Conservation (phyloP, 345 rosid genomes). For the Linum lewisii region DNA sequence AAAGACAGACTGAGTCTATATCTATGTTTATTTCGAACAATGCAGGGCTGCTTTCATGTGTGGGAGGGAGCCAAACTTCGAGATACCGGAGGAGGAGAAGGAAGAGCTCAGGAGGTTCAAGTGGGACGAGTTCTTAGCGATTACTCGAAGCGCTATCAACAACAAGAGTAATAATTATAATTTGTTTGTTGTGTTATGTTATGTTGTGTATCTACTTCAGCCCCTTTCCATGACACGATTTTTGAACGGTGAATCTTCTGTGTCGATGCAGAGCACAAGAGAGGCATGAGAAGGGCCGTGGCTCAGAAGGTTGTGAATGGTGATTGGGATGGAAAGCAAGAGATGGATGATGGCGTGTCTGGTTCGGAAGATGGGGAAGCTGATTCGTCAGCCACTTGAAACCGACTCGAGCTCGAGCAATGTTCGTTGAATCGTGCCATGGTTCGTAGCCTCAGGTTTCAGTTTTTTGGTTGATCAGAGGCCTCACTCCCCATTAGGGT, state of each 20-base stretch:
- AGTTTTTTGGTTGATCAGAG: too few relatives aligned
- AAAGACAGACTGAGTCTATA: constrained; percentile 2
- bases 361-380: constrained; percentile 41
- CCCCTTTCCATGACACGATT: background rate
- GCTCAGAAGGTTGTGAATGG: constrained; percentile 27
- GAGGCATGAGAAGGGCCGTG: constrained; percentile 26
- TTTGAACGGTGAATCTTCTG: background rate
- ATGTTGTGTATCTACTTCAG: too few relatives aligned
- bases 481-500: too few relatives aligned
- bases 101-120: constrained; percentile 55
- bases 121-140: constrained; percentile 86
- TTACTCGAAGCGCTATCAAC: constrained; percentile 73
- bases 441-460: too few relatives aligned
- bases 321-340: constrained; percentile 40
- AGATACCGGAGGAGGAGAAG: constrained; percentile 67
- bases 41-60: constrained; percentile 97
- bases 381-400: constrained; percentile 39
- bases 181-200: background rate
- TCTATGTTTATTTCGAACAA: background rate
- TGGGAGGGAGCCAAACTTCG: constrained; percentile 92
- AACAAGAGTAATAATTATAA: constrained; percentile 94
- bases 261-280: constrained; percentile 52
- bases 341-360: constrained; percentile 21
- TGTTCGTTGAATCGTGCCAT: too few relatives aligned
- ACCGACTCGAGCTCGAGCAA: too few relatives aligned